Evolutionary conservation across 305 asterid genomes (phyloP).

Genomic region (Euphrasia arctica): DNA sequence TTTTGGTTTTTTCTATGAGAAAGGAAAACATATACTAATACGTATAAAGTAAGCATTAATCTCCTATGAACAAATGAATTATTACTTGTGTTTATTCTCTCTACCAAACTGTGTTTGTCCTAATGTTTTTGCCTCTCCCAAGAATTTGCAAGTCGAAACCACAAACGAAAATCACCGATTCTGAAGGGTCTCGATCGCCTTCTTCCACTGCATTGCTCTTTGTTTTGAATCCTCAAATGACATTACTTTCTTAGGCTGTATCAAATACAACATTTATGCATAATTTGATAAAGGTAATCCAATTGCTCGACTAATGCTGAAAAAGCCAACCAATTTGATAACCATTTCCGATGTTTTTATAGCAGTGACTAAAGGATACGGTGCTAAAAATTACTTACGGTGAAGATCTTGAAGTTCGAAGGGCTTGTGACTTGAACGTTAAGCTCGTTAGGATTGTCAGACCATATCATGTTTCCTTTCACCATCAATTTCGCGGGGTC

Average conservation of each 20-base stretch:
- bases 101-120: slow-evolving; percentile 31
- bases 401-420: slow-evolving; percentile 85
- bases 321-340: too few relatives aligned
- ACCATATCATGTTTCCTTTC: slow-evolving; percentile 91
- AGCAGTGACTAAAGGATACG: not conserved
- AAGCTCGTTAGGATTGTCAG: slow-evolving; percentile 87
- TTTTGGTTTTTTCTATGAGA: not conserved
- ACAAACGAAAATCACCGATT: slow-evolving; percentile 37
- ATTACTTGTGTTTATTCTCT: slow-evolving; percentile 7
- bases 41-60: not conserved
- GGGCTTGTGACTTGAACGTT: slow-evolving; percentile 83
- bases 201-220: slow-evolving; percentile 89
- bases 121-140: slow-evolving; percentile 34
- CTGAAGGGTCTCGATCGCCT: slow-evolving; percentile 90
- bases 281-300: not conserved
- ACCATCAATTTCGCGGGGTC: slow-evolving; percentile 83
- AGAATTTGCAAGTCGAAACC: slow-evolving; percentile 37
- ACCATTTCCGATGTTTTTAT: not conserved
- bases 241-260: slow-evolving; percentile 88
- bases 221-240: slow-evolving; percentile 88
- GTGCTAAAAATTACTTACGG: slow-evolving; percentile 50
- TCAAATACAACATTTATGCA: not conserved
- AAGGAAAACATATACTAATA: not conserved
- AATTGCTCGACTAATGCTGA: too few relatives aligned
- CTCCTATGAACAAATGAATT: not conserved